Evolutionary conservation across 768 basidiomycete species (phyloP).

Genomic region (Hericium alpestre): DNA sequence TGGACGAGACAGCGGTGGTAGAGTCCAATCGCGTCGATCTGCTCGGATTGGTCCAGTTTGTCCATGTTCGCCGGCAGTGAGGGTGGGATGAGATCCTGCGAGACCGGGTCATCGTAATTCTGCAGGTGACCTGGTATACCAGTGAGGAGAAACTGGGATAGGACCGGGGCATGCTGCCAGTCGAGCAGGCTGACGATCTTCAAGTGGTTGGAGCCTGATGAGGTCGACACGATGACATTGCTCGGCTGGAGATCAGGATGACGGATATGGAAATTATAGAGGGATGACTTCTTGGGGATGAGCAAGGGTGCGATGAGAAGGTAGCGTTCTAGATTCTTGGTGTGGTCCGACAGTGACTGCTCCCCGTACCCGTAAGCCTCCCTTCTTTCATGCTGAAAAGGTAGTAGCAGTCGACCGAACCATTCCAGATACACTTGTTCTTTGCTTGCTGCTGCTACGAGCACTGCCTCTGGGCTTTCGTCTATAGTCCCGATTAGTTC

Average conservation of each 20-base stretch:
- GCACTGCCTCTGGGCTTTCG: slow-evolving; percentile 30
- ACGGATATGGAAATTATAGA: slow-evolving; percentile 37
- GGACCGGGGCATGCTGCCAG: slow-evolving; percentile 48
- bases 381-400: slow-evolving; percentile 32
- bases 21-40: slow-evolving; percentile 22
- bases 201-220: slow-evolving; percentile 28
- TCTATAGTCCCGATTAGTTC: slow-evolving; percentile 31
- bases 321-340: slow-evolving; percentile 38
- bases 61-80: slow-evolving; percentile 29
- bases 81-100: slow-evolving; percentile 28
- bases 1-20: slow-evolving; percentile 20
- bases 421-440: slow-evolving; percentile 36
- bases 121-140: slow-evolving; percentile 33
- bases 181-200: slow-evolving; percentile 35
- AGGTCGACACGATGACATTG: slow-evolving; percentile 39
- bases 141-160: slow-evolving; percentile 40
- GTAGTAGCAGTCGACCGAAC: slow-evolving; percentile 39
- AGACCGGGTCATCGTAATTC: slow-evolving; percentile 35
- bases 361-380: slow-evolving; percentile 33
- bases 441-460: slow-evolving; percentile 32
- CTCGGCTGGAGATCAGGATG: slow-evolving; percentile 30
- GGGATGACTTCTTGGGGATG: slow-evolving; percentile 28
- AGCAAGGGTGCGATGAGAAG: slow-evolving; percentile 38
- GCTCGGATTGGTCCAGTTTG: slow-evolving; percentile 30
- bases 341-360: slow-evolving; percentile 34